Base-by-base conservation (phyloP, 225 moss, liverwort and hornwort species). In the Sphagnum contortum region DNA sequence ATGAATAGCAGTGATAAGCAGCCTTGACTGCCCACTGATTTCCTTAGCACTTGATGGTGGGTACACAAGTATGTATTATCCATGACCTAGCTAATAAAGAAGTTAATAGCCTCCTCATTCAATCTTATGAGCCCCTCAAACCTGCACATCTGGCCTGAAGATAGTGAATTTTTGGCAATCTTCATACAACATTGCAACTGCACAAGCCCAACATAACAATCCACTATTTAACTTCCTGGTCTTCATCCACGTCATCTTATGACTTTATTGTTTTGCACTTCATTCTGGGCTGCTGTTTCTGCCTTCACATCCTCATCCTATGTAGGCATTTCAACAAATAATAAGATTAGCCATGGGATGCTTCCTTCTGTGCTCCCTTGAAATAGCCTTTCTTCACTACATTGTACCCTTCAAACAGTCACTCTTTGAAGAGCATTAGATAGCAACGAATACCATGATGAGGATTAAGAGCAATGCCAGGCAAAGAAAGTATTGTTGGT, bases 111-210 rank as follows among this genome's bases (percentile, higher is more conserved):
- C 29, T 29, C 29, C 29, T 29, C 29, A 29, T 29, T 29, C 29
- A 29, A 29, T 0, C 29, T 29, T 29, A 29, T 29, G 29, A 29
- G 29, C 29, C 29, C 29, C 29, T 29, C 29, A 29, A 29, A 29
- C 29, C 29, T 29, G 29, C 29, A 29, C 29, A 29, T 29, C 29
- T 29, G 29, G 29, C n/a, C n/a, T n/a, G 29, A 29, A 29, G 59
- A 60, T 59, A 59, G 45, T 48, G 14, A 44, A 2, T 44, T 48
- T 45, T 48, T 47, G 9, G 98, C 98, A 81, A 98, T 93, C 72
- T 93, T 98, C 98, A 98, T 98, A 59, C 98, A 83, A 61, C 98
- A 77, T 75, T 93, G 93, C 69, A 91, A 73, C 96, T 96, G 88
- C 72, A 71, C 49, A 70, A 53, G 71, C 64, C 64, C 60, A 71